Evolutionary conservation across 2,329 filamentous ascomycete genomes (phyloP).

Genomic region (Colletotrichum endophyticum): DNA sequence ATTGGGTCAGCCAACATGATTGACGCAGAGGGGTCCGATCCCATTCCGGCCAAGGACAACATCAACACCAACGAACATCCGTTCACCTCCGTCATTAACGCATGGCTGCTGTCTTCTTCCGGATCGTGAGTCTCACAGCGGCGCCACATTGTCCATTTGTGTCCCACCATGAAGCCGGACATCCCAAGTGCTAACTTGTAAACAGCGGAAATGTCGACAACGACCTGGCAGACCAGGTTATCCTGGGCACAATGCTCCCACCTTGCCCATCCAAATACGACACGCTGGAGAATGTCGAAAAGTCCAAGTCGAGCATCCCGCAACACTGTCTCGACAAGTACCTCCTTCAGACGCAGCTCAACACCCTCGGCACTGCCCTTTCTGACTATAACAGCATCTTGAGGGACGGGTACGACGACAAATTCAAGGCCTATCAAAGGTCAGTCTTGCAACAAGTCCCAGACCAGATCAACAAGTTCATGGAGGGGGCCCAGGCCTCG

Average conservation of each 20-base stretch:
- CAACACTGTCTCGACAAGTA: not conserved
- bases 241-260: not conserved
- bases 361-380: not conserved
- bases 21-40: not conserved
- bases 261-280: not conserved
- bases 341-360: not conserved
- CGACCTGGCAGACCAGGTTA: not conserved
- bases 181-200: not conserved
- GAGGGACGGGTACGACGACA: not conserved
- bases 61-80: conserved; percentile 14
- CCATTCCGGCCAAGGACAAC: conserved; percentile 12
- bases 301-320: not conserved
- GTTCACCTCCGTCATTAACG: conserved; percentile 10
- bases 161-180: not conserved
- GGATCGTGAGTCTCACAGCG: conserved; percentile 4
- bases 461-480: not conserved
- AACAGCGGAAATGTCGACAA: not conserved
- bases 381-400: not conserved
- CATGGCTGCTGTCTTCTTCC: conserved; percentile 11
- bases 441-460: not conserved
- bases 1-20: not conserved
- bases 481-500: not conserved
- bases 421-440: not conserved
- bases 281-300: not conserved
- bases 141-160: not conserved